These are phyloP conservation scores for Aspergillus homomorphus DNA, from an alignment of 495 filamentous ascomycete species.

Conservation along the genomic window DNA sequence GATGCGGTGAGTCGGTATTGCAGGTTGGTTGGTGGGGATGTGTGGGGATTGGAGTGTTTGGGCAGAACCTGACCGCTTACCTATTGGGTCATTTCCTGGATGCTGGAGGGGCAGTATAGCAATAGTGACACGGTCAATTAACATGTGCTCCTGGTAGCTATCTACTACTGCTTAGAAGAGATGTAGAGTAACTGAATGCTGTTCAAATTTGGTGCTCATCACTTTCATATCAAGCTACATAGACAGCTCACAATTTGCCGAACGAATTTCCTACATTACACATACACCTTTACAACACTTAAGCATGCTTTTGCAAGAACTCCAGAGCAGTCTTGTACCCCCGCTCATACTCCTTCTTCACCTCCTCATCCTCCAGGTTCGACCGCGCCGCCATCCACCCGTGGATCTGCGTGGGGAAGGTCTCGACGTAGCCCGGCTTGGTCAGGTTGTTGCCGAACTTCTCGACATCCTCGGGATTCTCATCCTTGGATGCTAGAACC, in stretches of 20 bases:
- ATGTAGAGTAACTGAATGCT: no score
- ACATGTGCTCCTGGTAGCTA: no score
- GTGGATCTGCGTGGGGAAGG: slow-evolving; percentile 77
- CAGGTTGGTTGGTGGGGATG: background rate
- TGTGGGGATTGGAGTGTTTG: background rate
- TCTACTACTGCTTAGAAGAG: no score
- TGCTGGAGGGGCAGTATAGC: background rate
- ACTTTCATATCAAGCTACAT: no score
- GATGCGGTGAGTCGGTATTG: no score
- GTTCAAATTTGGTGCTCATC: no score
- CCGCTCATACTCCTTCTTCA: slow-evolving; percentile 72
- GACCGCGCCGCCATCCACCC: slow-evolving; percentile 86
- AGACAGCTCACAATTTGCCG: no score
- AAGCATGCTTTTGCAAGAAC: slow-evolving; percentile 75
- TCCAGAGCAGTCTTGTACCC: slow-evolving; percentile 72
- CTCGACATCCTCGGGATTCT: slow-evolving; percentile 62
- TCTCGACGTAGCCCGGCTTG: slow-evolving; percentile 71
- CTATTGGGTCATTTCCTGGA: background rate
- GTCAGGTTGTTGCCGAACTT: slow-evolving; percentile 66
- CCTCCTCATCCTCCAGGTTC: slow-evolving; percentile 62
- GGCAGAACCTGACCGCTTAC: slow-evolving; percentile 4
- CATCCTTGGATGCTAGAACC: slow-evolving; percentile 66
- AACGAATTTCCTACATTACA: no score
- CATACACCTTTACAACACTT: no score
- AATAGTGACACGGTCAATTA: no score